A percentile compares a stretch with the other conserved stretches of the same genome.
Evolutionary conservation across 345 rosid species (phyloP).

Genomic region (Eucalyptus camaldulensis): DNA sequence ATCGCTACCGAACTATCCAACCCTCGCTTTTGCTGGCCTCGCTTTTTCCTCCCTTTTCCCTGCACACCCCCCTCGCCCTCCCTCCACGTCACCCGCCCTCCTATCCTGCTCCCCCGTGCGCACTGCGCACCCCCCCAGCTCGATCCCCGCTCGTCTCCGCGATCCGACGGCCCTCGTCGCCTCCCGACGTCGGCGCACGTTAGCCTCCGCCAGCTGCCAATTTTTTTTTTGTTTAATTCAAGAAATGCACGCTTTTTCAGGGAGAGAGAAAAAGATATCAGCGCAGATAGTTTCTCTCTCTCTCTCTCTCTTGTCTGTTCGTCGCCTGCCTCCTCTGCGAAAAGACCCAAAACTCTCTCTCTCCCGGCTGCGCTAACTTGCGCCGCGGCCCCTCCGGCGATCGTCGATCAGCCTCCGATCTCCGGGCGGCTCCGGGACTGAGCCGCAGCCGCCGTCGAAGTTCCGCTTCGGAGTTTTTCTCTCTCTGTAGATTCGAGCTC

Average conservation of each 20-base stretch:
- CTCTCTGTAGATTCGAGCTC: neutral
- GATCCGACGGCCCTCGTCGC: neutral
- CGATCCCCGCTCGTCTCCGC: neutral
- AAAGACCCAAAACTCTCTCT: neutral
- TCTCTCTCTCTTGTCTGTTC: neutral
- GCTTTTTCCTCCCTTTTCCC: neutral
- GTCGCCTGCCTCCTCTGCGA: neutral
- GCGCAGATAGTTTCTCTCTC: neutral
- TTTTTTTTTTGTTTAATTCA: neutral
- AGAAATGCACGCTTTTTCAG: neutral
- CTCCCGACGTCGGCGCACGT: neutral
- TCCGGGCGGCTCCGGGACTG: neutral
- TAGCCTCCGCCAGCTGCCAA: neutral
- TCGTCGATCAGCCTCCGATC: neutral
- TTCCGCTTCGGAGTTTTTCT: neutral
- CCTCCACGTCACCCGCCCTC: neutral
- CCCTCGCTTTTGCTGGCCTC: neutral
- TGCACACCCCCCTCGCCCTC: neutral
- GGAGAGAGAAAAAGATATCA: neutral
- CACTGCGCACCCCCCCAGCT: neutral
- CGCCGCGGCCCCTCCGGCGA: neutral
- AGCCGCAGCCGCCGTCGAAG: neutral
- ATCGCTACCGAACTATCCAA: slow-evolving; percentile 1
- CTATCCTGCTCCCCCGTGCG: neutral
- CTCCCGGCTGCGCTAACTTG: neutral